Evolutionary conservation across 192 early-diverging fungal species (phyloP).

Genomic region (Podochytrium sp.): DNA sequence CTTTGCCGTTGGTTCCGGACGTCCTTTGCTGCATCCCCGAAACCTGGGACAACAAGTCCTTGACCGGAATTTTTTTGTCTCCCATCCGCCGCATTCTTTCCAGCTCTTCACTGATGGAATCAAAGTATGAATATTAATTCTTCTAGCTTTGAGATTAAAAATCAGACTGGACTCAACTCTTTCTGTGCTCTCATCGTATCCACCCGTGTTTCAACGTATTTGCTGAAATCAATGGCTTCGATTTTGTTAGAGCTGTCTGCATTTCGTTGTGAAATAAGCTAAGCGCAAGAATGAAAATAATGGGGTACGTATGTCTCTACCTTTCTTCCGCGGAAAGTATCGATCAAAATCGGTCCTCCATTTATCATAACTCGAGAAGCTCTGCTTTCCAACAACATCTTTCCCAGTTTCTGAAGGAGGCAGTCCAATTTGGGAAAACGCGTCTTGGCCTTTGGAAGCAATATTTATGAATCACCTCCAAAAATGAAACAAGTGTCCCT

Average conservation of each 20-base stretch:
- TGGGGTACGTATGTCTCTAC: background rate
- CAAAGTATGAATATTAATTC: background rate
- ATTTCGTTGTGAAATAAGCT: too few relatives aligned
- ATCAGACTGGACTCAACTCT: slow-evolving; percentile 36
- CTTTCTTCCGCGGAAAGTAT: slow-evolving; percentile 41
- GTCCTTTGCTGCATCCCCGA: background rate
- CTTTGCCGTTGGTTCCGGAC: slow-evolving; percentile 3
- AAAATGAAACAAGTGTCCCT: background rate
- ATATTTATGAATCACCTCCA: slow-evolving; percentile 12
- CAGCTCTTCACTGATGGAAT: slow-evolving; percentile 29
- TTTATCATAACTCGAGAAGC: slow-evolving; percentile 24
- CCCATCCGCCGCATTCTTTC: slow-evolving; percentile 15
- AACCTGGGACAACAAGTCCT: slow-evolving; percentile 12
- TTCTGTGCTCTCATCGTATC: slow-evolving; percentile 52
- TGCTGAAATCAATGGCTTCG: slow-evolving; percentile 35
- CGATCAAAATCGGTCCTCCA: slow-evolving; percentile 48
- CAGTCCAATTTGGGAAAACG: slow-evolving; percentile 51
- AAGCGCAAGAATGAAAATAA: background rate
- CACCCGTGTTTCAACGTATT: slow-evolving; percentile 40
- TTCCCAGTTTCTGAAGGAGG: slow-evolving; percentile 42
- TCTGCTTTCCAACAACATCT: slow-evolving; percentile 41
- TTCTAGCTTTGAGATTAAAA: background rate
- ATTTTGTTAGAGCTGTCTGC: background rate
- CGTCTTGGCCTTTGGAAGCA: slow-evolving; percentile 44
- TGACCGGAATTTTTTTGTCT: slow-evolving; percentile 24